Evolutionary conservation across 2,329 filamentous ascomycete genomes (phyloP), one percentile per base, ranked within the genome.

Genomic region (Ascochyta pisi): DNA sequence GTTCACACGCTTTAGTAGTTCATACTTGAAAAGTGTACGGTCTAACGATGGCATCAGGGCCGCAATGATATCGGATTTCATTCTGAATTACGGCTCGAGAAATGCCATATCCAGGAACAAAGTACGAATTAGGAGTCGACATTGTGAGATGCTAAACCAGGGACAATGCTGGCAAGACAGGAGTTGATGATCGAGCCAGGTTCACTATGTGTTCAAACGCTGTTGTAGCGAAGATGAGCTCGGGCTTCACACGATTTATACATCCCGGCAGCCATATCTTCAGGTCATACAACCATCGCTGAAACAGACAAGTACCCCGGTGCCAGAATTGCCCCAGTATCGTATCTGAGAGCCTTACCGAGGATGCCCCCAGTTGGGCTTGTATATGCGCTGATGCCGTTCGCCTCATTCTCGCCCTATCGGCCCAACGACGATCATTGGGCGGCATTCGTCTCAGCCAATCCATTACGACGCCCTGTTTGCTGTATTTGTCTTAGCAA

Each of bases 1-100:
- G 16, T 6, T 15, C 1, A 3, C 29, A 13, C 1, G 26, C 15
- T 5, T 19, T 26, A 2, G 9, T 15, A 6, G 7, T 12, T 26
- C 48, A 40, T 71, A 77, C 76, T 64, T 78, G 75, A 48, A 76
- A 75, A n/a, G 73, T 76, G 53, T 76, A 78, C 31, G 75, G 76
- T 43, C 76, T 66, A 9, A 77, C 76, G 35, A 78, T 78, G 9
- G 76, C 73, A 60, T 77, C 75, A 23, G 76, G 75, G 6, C 76
- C 76, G 52, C 75, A 78, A 56, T 77, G 74, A 45, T 77, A 78
- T 29, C 75, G 73, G 35, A 78, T 78, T 48, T 78, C 74, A 48
- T 73, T 75, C 53, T 78, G 76, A 37, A 78, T 78, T 24, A 78
- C 76, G n/a, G 74, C 67, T 60, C 76, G 69, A 22, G 76, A 78